These are phyloP conservation scores for Aspergillus aculeatus DNA, from an alignment of 2,329 filamentous ascomycete species.

Conservation along the genomic window DNA sequence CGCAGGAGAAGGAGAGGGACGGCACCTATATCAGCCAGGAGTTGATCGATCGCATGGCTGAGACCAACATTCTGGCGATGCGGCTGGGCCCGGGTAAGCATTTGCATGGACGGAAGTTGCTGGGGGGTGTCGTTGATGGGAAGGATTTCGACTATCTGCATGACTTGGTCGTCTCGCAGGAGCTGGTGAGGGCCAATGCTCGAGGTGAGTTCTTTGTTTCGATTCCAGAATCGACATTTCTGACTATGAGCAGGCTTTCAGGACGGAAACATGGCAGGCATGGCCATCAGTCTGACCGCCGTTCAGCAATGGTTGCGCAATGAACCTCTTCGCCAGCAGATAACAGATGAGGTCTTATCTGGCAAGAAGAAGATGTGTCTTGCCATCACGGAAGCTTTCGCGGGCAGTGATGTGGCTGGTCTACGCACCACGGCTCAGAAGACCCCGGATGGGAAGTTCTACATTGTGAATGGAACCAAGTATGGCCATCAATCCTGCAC, in stretches of 20 bases:
- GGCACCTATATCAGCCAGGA: slow-evolving; percentile 68
- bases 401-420: slow-evolving; percentile 77
- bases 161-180: slow-evolving; percentile 73
- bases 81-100: slow-evolving; percentile 80
- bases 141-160: slow-evolving; percentile 88
- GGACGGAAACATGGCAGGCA: slow-evolving; percentile 83
- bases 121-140: slow-evolving; percentile 69
- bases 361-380: slow-evolving; percentile 87
- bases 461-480: slow-evolving; percentile 53
- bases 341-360: slow-evolving; percentile 70
- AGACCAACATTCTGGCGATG: slow-evolving; percentile 74
- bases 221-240: not conserved
- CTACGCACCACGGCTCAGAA: slow-evolving; percentile 76
- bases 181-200: slow-evolving; percentile 68
- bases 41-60: slow-evolving; percentile 76
- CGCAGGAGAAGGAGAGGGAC: slow-evolving; percentile 70
- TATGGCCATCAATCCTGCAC: slow-evolving; percentile 12
- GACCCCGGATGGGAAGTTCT: slow-evolving; percentile 71
- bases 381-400: slow-evolving; percentile 85
- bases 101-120: slow-evolving; percentile 66
- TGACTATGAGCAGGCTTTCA: slow-evolving; percentile 58
- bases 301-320: slow-evolving; percentile 76
- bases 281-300: slow-evolving; percentile 78
- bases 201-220: slow-evolving; percentile 46
- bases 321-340: slow-evolving; percentile 61